A percentile compares a stretch with the other conserved stretches of the same genome.
Conservation (phyloP, 2,329 filamentous ascomycete genomes). For the Pseudophaeomoniella oleicola region DNA sequence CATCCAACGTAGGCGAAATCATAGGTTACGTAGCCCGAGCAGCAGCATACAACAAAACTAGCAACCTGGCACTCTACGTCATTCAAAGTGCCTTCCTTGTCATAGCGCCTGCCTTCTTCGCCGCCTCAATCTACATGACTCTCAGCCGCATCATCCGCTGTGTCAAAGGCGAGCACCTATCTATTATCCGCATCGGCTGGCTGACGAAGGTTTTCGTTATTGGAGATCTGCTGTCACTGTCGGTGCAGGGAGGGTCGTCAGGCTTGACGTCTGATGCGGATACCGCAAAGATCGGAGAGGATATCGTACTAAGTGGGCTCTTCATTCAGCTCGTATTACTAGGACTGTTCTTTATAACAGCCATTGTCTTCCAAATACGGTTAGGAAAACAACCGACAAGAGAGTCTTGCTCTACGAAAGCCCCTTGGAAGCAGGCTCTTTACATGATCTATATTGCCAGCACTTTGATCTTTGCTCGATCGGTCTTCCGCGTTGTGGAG, state of each 20-base stretch:
- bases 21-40: slow-evolving; percentile 22
- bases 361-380: slow-evolving; percentile 14
- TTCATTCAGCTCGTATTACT: slow-evolving; percentile 19
- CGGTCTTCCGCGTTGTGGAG: slow-evolving; percentile 34
- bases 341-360: slow-evolving; percentile 14
- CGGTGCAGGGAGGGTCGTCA: slow-evolving; percentile 24
- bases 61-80: slow-evolving; percentile 26
- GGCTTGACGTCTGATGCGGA: background rate
- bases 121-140: slow-evolving; percentile 35
- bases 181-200: slow-evolving; percentile 27
- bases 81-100: slow-evolving; percentile 31
- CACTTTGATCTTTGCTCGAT: slow-evolving; percentile 26
- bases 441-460: slow-evolving; percentile 5
- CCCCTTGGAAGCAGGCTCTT: background rate
- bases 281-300: slow-evolving; percentile 8
- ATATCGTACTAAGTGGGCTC: slow-evolving; percentile 16
- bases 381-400: slow-evolving; percentile 8
- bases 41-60: slow-evolving; percentile 13
- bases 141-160: slow-evolving; percentile 30
- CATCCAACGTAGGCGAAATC: slow-evolving; percentile 6
- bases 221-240: slow-evolving; percentile 33
- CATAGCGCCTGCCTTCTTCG: slow-evolving; percentile 33
- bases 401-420: background rate
- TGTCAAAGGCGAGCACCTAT: slow-evolving; percentile 24
- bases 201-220: slow-evolving; percentile 34